Evolutionary conservation across 441 rosid species (phyloP).

Genomic region (Bruguiera hainesii): DNA sequence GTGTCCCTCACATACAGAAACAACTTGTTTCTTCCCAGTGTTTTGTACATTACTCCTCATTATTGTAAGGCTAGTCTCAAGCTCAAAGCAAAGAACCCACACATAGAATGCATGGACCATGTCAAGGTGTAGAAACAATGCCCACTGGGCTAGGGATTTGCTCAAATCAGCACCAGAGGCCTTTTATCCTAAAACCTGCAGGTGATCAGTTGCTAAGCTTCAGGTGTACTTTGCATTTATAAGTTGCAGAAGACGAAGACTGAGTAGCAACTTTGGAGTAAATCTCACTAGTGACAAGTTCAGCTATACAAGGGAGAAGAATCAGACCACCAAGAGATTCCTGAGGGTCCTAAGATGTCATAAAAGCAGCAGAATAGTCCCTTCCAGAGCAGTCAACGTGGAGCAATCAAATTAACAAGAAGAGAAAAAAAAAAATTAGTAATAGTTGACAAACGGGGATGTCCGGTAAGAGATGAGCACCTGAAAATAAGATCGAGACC

Average conservation of each 20-base stretch:
- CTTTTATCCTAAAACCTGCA: not conserved
- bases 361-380: not conserved
- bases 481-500: constrained; percentile 65
- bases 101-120: not conserved
- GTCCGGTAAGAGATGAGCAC: constrained; percentile 27
- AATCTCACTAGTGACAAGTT: not conserved
- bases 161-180: not conserved
- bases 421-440: constrained; percentile 6
- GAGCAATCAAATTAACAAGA: not conserved
- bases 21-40: too few relatives aligned
- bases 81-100: not conserved
- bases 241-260: not conserved
- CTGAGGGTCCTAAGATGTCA: not conserved
- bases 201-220: not conserved
- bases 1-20: too few relatives aligned
- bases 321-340: not conserved
- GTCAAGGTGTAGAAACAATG: not conserved
- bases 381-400: not conserved
- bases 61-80: too few relatives aligned
- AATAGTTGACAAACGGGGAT: not conserved
- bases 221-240: not conserved
- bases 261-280: too few relatives aligned
- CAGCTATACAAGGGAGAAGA: not conserved
- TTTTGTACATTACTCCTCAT: too few relatives aligned
- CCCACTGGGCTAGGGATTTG: not conserved